Evolutionary conservation across 148 eudicot genomes (phyloP), one percentile per base, ranked within the genome.

Genomic region (Cornus kousa): DNA sequence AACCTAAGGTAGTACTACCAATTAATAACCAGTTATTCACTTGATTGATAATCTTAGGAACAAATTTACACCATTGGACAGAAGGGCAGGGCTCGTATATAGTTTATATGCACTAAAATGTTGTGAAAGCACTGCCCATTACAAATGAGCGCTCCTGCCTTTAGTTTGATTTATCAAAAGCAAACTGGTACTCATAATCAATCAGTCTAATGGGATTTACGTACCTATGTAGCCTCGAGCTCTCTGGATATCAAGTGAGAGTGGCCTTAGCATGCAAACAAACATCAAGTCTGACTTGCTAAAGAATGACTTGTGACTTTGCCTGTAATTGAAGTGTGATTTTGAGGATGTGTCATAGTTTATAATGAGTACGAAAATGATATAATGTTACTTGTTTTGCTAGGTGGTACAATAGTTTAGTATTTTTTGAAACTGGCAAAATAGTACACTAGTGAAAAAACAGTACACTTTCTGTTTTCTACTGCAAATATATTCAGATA

Each of bases 221-320:
- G n/a, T 87, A 93, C 97, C 92, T 87, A 82, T 70, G 94, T 94
- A 50, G 90, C 91, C 68, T 83, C 89, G 55, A 93, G 87, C 83
- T 93, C 97, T 68, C 81, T 81, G 82, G 71, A 93, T 91, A 69
- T 93, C 84, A 8, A 68, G 79, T 59, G 94, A 84, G 10, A 81
- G 82, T 16, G 97, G 89, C 53, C 83, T 83, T 77, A 91, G 35
- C 87, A 89, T 81, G 85, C 94, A 93, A 37, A 89, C 81, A 59
- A 91, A 91, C 79, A 87, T 87, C 19, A 91, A 64, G 80, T 93
- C 94, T 16, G 97, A 93, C 82, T 93, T 93, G 68, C 85, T 83
- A 68, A 91, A 93, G 82, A 85, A 91, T 13, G 90, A 82, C 50
- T 82, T 85, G 86, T 91, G 97, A 77, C 90, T 89, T 78, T 93